phyloP scores from a whole-genome alignment of 2,329 filamentous ascomycete genomes.

The Pseudogymnoascus sp. region DNA sequence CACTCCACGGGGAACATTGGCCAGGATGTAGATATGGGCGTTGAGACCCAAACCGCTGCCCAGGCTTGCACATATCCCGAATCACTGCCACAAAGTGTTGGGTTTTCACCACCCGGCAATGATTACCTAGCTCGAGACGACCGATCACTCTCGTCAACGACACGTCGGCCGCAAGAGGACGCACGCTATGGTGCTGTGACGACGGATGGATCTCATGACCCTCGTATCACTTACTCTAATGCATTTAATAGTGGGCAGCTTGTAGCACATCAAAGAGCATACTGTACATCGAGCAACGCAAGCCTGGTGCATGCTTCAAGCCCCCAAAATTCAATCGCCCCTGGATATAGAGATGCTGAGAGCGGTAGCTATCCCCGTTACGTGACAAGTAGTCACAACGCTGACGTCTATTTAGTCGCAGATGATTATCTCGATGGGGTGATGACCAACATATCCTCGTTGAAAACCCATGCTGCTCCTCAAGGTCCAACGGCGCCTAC shows the following conservation, averaged over 20 bases:
- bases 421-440: background rate
- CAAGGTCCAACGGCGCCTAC: background rate
- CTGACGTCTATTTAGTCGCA: background rate
- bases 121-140: background rate
- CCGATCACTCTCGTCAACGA: background rate
- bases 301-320: background rate
- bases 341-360: background rate
- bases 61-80: background rate
- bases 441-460: background rate
- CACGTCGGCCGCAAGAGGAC: background rate
- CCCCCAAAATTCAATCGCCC: background rate
- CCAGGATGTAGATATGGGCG: background rate
- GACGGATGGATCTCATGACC: background rate
- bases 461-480: background rate
- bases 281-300: background rate
- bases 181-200: background rate
- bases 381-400: background rate
- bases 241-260: background rate
- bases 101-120: background rate
- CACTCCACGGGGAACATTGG: background rate
- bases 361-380: background rate
- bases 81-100: background rate
- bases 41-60: background rate
- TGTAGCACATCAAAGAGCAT: background rate
- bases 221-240: background rate